phyloP scores from a whole-genome alignment of 768 basidiomycete genomes.

The Mycena filopes region DNA sequence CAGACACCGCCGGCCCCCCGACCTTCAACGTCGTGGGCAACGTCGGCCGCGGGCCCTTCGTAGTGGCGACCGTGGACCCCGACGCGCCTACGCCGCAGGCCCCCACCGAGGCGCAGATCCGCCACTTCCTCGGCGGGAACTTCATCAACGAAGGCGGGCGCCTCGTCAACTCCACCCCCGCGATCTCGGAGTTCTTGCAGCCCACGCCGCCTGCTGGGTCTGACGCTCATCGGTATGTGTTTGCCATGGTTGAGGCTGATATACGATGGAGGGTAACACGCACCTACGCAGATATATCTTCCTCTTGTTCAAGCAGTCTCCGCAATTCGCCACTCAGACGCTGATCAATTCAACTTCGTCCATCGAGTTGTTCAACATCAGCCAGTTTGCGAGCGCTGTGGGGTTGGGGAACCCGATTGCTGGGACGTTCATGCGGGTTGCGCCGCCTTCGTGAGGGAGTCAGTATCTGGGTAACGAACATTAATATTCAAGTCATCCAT shows the following conservation, averaged over 20 bases:
- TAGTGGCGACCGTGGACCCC: constrained; percentile 59
- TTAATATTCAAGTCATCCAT: too few relatives aligned
- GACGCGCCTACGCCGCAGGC: constrained; percentile 62
- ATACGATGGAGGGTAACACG: background rate
- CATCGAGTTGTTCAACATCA: constrained; percentile 54
- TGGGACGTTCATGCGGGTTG: constrained; percentile 62
- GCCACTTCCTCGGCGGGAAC: constrained; percentile 60
- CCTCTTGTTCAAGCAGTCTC: constrained; percentile 57
- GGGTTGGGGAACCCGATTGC: constrained; percentile 57
- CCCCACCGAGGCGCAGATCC: constrained; percentile 53
- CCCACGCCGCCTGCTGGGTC: constrained; percentile 56
- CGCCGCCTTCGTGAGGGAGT: constrained; percentile 34
- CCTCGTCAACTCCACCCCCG: constrained; percentile 52
- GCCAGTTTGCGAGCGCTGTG: constrained; percentile 51
- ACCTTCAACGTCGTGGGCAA: constrained; percentile 43
- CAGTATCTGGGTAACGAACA: too few relatives aligned
- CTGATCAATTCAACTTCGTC: constrained; percentile 49
- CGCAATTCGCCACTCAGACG: constrained; percentile 52
- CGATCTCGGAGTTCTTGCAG: constrained; percentile 51
- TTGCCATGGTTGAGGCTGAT: background rate
- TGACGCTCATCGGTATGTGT: constrained; percentile 52
- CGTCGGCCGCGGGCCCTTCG: constrained; percentile 51
- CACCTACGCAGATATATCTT: constrained; percentile 54
- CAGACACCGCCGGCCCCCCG: constrained; percentile 52
- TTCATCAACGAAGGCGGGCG: constrained; percentile 40